Conservation (phyloP, 495 filamentous ascomycete genomes). For the Penicillium arizonense region DNA sequence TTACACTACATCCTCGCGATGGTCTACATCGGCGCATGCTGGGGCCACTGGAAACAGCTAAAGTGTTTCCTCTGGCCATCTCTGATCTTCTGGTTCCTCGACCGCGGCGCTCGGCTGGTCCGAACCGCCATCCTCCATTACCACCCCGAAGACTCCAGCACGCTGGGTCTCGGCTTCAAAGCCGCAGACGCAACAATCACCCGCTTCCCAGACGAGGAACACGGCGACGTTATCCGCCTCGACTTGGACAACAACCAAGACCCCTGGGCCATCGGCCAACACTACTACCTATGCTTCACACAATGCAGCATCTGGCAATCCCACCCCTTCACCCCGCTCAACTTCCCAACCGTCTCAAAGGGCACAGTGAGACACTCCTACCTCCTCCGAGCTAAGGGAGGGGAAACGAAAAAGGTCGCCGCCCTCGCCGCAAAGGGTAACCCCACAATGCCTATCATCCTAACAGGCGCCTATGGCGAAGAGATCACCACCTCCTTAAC, state of each 20-base stretch:
- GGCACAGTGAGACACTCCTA: constrained; percentile 54
- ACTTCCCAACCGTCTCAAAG: constrained; percentile 34
- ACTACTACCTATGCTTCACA: constrained; percentile 64
- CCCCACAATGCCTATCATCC: constrained; percentile 46
- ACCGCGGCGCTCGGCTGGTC: constrained; percentile 49
- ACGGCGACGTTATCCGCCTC: constrained; percentile 55
- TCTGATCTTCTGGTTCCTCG: constrained; percentile 54
- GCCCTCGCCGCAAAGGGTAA: constrained; percentile 29
- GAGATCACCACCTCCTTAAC: constrained; percentile 38
- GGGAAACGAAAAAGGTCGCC: constrained; percentile 57
- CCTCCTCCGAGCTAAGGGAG: constrained; percentile 57
- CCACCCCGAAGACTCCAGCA: constrained; percentile 32
- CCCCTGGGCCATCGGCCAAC: constrained; percentile 60
- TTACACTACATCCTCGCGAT: constrained; percentile 61
- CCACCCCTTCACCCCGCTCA: constrained; percentile 64
- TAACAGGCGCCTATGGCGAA: constrained; percentile 60
- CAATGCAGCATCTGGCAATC: constrained; percentile 62
- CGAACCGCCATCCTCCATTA: constrained; percentile 54
- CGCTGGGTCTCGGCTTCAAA: constrained; percentile 35
- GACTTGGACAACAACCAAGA: constrained; percentile 55
- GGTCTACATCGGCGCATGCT: constrained; percentile 65
- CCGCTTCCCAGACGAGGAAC: constrained; percentile 45
- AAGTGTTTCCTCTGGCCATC: constrained; percentile 62
- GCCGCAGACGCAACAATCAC: constrained; percentile 48
- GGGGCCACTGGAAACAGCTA: constrained; percentile 63